Base-by-base conservation (phyloP, 495 filamentous ascomycete species). In the Penicillium longicatenatum region DNA sequence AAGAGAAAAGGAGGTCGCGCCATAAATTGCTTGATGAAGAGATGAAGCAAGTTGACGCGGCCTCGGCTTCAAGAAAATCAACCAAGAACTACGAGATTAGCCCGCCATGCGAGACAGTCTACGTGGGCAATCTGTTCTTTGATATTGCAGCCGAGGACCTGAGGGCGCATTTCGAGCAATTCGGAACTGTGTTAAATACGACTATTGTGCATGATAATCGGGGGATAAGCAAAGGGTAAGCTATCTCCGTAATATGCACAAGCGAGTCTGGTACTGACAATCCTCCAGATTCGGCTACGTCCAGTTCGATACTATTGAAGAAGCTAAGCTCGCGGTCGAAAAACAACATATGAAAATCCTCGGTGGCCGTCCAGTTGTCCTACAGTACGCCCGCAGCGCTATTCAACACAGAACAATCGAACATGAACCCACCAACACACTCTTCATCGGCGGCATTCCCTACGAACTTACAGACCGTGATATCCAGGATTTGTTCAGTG, bases 391-490 rank as follows among this genome's bases (percentile, higher is more conserved):
- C 10, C 69, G 69, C 41, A 84, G 78, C 62, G 65, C 61, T 11
- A 64, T 75, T 58, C 29, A 58, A 16, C 42, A 41, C 17, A 51
- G 55, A 19, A 12, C 9, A 17, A 22, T 14, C 12, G 42, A 41
- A 33, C 35, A 60, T 73, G 19, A 85, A 88, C 14, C 84, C 84
- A 20, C 39, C n/a, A 80, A 77, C 51, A 89, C 86, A 6, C 79
- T 98, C 33, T 97, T 88, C 72, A 82, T 98, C 59, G 94, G 94
- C 55, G 94, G 95, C 72, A 85, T 98, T 67, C 83, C 90, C 35
- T 97, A 89, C 63, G 90, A 97, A 71, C 86, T 93, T 75, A 89
- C 89, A 4, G 94, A 97, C 63, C 83, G 82, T 37, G 94, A 98
- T 61, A 75, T 98, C 29, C 92, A 96, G 69, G 75, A 84, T 24